Percentiles rank a stretch among this genome's conserved stretches.
phyloP scores from a whole-genome alignment of 306 rosid species.

The Trifolium pratense region DNA sequence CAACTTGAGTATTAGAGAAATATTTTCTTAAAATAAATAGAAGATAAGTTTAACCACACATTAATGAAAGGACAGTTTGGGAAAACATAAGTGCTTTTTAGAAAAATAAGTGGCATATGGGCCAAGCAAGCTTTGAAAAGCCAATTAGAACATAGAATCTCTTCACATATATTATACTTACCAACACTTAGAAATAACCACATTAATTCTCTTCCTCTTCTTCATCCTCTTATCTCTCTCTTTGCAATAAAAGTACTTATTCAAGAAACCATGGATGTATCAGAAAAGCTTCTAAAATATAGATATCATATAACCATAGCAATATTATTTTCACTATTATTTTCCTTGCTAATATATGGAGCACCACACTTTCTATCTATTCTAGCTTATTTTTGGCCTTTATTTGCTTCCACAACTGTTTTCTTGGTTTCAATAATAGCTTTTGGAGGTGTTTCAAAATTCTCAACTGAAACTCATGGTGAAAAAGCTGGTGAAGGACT shows the following conservation, averaged over 20 bases:
- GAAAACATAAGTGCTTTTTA: slow-evolving; percentile 10
- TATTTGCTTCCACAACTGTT: slow-evolving; percentile 76
- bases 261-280: slow-evolving; percentile 56
- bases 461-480: slow-evolving; percentile 57
- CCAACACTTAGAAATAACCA: slow-evolving; percentile 26
- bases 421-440: slow-evolving; percentile 60
- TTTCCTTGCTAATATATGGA: slow-evolving; percentile 59
- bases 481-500: slow-evolving; percentile 70
- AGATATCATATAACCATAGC: slow-evolving; percentile 61
- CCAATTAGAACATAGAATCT: slow-evolving; percentile 44
- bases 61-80: slow-evolving; percentile 47
- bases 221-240: background rate
- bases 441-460: slow-evolving; percentile 68
- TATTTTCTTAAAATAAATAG: background rate
- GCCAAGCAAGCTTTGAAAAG: slow-evolving; percentile 49
- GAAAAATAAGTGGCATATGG: slow-evolving; percentile 46
- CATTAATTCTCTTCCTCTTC: slow-evolving; percentile 18
- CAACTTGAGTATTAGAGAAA: background rate
- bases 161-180: slow-evolving; percentile 37
- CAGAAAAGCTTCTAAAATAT: slow-evolving; percentile 64
- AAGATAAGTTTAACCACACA: background rate
- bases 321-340: slow-evolving; percentile 47
- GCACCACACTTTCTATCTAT: slow-evolving; percentile 65
- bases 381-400: slow-evolving; percentile 82
- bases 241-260: slow-evolving; percentile 14